Base-by-base conservation (phyloP, 805 yeast genomes). In the Candida gorgasii region DNA sequence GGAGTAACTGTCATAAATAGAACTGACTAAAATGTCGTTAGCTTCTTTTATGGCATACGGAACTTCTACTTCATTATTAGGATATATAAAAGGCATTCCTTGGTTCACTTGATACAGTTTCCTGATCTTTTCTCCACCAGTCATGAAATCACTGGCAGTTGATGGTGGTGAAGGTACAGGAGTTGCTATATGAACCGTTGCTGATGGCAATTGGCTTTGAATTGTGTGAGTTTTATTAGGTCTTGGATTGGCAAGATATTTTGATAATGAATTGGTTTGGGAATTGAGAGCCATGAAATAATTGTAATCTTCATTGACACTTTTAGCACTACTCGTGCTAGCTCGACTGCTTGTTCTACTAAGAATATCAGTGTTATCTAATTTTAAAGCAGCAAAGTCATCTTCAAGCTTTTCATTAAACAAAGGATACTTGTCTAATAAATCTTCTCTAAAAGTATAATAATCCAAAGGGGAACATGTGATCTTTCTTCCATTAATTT, bases 21-120 rank as follows among this genome's bases (percentile, higher is more conserved):
- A 78, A 8, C 76, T 65, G 20, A 75, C 72, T 47, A 88, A 76
- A 7, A 92, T 75, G 11, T 76, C 76, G 17, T 87, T 74, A 0
- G 97, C 97, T 58, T 92, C 96, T 35, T 75, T 69, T 20, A 90
- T 80, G 47, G 95, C 89, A 29, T 65, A 73, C 0, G 97, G 97
- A 0, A 82, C 79, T 23, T 54, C 57, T 1, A 61, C 62, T 4
- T 58, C 67, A 5, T 58, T 67, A 68, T 62, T 0, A 16, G 92
- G 90, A 50, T 78, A 82, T 3, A 85, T 65, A 42, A 82, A 74
- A 1, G 93, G 92, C 62, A 76, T 79, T 2, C 79, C 73, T 57
- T 79, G 80, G 56, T 83, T 81, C 0, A 86, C 75, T 59, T 84
- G 89, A 47, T 76, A 81, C 38, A 78, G 71, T 45, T 78, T 72